Percentiles rank a stretch among this genome's conserved stretches.
These are phyloP conservation scores for Pichia sp. DNA, from an alignment of 1,139 yeast species.

Conservation along the genomic window DNA sequence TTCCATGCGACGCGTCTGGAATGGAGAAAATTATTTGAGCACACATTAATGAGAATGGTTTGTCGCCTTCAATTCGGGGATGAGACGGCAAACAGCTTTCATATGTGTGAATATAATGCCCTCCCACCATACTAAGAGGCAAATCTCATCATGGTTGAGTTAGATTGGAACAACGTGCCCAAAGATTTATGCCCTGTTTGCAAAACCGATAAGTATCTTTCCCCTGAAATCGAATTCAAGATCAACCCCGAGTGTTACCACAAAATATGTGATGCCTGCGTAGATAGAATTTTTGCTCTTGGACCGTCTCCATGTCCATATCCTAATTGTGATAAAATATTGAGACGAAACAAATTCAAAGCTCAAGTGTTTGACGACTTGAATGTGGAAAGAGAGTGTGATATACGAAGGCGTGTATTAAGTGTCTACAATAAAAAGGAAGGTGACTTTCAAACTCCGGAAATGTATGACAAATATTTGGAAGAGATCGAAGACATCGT, in stretches of 20 bases:
- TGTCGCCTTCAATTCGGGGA: not conserved
- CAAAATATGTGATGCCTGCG: conserved; percentile 95
- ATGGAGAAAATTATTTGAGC: not conserved
- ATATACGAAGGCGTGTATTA: conserved; percentile 74
- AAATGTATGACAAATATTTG: conserved; percentile 67
- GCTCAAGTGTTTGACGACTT: conserved; percentile 90
- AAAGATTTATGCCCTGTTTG: conserved; percentile 96
- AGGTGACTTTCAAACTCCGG: conserved; percentile 60
- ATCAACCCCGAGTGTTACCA: conserved; percentile 98
- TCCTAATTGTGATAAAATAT: conserved; percentile 80
- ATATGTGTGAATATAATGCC: not conserved
- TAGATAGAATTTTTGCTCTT: conserved; percentile 83
- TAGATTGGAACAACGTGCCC: conserved; percentile 34
- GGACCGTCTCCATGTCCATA: conserved; percentile 99
- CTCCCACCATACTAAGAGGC: not conserved
- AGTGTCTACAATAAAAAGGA: conserved; percentile 76
- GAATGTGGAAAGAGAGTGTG: conserved; percentile 85
- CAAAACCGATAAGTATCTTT: conserved; percentile 87
- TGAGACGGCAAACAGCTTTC: not conserved
- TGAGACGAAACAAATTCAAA: conserved; percentile 85
- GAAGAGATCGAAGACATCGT: conserved; percentile 81
- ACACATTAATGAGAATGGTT: not conserved
- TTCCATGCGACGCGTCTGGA: not conserved
- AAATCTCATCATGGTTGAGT: conserved; percentile 27
- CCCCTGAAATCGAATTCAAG: conserved; percentile 88